Evolutionary conservation across 1,139 yeast genomes (phyloP), one percentile per base, ranked within the genome.

Genomic region (Zygoascus hellenicus): DNA sequence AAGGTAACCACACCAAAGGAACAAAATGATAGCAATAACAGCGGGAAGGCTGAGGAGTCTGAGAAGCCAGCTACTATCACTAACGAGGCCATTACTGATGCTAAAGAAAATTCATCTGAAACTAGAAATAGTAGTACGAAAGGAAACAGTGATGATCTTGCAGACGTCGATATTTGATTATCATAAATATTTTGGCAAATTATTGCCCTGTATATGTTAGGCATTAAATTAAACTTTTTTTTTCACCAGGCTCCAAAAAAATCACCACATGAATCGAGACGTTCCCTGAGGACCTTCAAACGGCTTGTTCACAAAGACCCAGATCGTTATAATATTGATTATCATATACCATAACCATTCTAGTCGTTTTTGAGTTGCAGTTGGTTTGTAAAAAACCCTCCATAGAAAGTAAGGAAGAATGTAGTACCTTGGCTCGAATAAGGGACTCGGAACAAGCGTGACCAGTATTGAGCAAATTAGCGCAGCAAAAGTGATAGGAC

Each of bases 361-460:
- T 2, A 71, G 47, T 1, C 66, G 10, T 26, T 16, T 19, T 13
- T 45, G 41, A 9, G 36, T n/a, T 10, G 45, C 35, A 11, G 30
- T 13, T 17, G 48, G 39, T 9, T 26, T 28, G n/a, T 38, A 45
- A 14, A 46, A 33, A 6, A 51, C 38, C 32, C 97, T 75, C 79
- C 90, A 89, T 33, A 89, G 62, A 11, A 85, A 62, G 59, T 79
- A 80, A 2, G 98, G 97, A 2, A 87, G 60, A 45, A 92, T 84
- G 63, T 83, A 92, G 64, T 94, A 92, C 47, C 98, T 76, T 42
- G 97, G 96, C 63, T 92, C 99, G 58, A 94, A 80, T 53, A 92
- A 70, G 9, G 98, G 97, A 0, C 96, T 82, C 11, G 97, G 96
- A 0, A 84, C 77, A 22, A 92, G 71, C 0, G 94, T 83, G 2